Evolutionary conservation across 345 rosid species (phyloP), one percentile per base, ranked within the genome.

Genomic region (Linum tenue): DNA sequence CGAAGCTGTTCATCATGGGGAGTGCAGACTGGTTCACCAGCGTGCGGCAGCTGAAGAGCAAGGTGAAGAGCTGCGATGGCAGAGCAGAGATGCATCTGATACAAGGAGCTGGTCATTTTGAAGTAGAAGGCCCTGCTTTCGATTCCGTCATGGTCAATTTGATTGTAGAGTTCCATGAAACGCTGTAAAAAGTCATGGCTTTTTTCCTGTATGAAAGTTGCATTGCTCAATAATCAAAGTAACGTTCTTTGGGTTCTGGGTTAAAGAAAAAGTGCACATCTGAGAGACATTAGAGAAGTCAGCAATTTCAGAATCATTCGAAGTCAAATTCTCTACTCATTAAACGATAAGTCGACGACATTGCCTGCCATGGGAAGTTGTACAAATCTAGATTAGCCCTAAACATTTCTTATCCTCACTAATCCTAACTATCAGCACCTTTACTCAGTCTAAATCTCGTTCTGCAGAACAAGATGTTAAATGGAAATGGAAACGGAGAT

Each of bases 1-100:
- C 73, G 8, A 70, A 64, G 40, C 60, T 64, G 37, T 70, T 70
- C 38, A 36, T 70, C 15, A 50, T 64, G 68, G 65, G 73, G 12
- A 70, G 68, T 16, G 15, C 43, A 2, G 73, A 70, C 43, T 64
- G 40, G 68, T 64, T 64, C 64, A 64, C 73, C 10, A 64, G 64
- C 7, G 64, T 70, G 11, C 14, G n/a, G 55, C 73, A 64, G 55
- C 9, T 64, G 53, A 59, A 57, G 69, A 59, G 16, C 12, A 70
- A 70, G 60, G 55, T 59, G 15, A 64, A 7, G 42, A 44, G 55
- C 38, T 64, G 64, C 14, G 64, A 14, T 44, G 73, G 69, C 2
- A 9, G 59, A 2, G 60, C 60, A 7, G 60, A 64, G 51, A 67
- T 67, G 7, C 73, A 70, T 50, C 64, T 70, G 11, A 55, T 59